Conservation (phyloP, 2,329 filamentous ascomycete genomes). For the Botrytis galanthina region DNA sequence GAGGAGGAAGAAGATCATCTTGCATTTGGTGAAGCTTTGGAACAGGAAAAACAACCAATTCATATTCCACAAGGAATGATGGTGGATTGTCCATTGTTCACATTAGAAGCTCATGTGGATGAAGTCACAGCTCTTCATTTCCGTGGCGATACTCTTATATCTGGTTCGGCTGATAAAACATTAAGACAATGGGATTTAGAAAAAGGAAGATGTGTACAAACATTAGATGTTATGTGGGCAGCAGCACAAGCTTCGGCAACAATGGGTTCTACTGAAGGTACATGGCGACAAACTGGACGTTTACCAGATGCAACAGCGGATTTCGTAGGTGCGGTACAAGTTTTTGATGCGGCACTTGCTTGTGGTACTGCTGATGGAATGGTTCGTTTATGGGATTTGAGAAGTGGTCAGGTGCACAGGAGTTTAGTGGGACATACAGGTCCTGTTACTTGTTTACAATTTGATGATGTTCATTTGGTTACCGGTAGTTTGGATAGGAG, state of each 20-base stretch:
- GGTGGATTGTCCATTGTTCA: conserved; percentile 85
- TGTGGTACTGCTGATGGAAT: conserved; percentile 97
- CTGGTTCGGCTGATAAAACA: conserved; percentile 95
- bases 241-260: conserved; percentile 82
- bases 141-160: conserved; percentile 83
- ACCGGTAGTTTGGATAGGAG: conserved; percentile 91
- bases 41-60: conserved; percentile 66
- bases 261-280: conserved; percentile 57
- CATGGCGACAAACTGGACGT: conserved; percentile 71
- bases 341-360: conserved; percentile 91
- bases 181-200: conserved; percentile 96
- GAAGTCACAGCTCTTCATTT: conserved; percentile 95
- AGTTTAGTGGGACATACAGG: conserved; percentile 95
- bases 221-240: conserved; percentile 96
- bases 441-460: conserved; percentile 89
- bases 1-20: conserved; percentile 61
- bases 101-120: conserved; percentile 84
- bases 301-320: conserved; percentile 69
- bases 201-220: conserved; percentile 96
- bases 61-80: conserved; percentile 76
- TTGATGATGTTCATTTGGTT: conserved; percentile 92
- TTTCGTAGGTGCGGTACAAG: conserved; percentile 92
- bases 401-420: conserved; percentile 94
- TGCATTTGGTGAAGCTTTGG: conserved; percentile 69
- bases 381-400: conserved; percentile 94